Evolutionary conservation across 768 basidiomycete species (phyloP).

Genomic region (Leccinum obscurum): DNA sequence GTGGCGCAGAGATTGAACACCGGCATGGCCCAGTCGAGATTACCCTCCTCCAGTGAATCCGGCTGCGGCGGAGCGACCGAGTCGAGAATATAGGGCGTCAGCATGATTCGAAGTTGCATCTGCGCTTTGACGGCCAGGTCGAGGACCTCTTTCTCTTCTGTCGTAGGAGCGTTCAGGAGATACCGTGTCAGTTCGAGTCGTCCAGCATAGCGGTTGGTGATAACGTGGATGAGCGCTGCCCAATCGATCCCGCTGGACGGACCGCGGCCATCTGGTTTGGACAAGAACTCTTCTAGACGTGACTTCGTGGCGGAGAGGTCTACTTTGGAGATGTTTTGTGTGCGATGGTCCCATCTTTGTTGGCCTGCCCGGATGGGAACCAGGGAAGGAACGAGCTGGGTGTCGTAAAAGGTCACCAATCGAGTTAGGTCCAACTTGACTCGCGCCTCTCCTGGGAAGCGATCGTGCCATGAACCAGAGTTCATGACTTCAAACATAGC

Average conservation of each 20-base stretch:
- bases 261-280: background rate
- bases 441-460: slow-evolving; percentile 28
- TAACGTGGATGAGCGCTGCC: slow-evolving; percentile 27
- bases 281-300: slow-evolving; percentile 8
- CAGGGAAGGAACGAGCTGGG: slow-evolving; percentile 20
- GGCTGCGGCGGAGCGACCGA: slow-evolving; percentile 7
- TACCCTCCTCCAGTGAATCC: background rate
- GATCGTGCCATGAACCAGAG: slow-evolving; percentile 27
- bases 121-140: slow-evolving; percentile 11
- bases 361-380: slow-evolving; percentile 13
- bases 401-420: slow-evolving; percentile 30
- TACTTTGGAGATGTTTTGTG: slow-evolving; percentile 12
- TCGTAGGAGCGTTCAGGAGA: slow-evolving; percentile 19
- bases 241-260: slow-evolving; percentile 35
- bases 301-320: slow-evolving; percentile 9
- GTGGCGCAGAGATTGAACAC: slow-evolving; percentile 33
- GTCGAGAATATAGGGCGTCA: slow-evolving; percentile 29
- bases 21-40: slow-evolving; percentile 28
- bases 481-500: slow-evolving; percentile 13
- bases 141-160: background rate
- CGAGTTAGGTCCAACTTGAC: slow-evolving; percentile 19
- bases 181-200: slow-evolving; percentile 29
- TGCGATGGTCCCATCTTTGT: slow-evolving; percentile 23
- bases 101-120: slow-evolving; percentile 24
- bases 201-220: slow-evolving; percentile 33